Evolutionary conservation across 2,329 filamentous ascomycete species (phyloP), one percentile per base, ranked within the genome.

Genomic region (Lasiodiplodia theobromae): DNA sequence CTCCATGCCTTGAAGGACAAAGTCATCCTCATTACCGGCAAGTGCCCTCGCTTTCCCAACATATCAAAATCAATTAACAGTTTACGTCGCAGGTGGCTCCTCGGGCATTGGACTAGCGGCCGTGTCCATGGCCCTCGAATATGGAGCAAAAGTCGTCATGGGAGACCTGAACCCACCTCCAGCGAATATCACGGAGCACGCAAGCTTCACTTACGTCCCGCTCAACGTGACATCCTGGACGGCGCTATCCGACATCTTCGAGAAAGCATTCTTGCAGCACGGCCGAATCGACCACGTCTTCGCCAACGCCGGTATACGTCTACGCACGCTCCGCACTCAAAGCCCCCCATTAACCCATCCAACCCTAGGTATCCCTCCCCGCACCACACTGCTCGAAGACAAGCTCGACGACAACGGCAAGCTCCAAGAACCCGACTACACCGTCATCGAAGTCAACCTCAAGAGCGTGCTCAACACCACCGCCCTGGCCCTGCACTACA

Each of bases 71-170:
- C 2, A 34, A 31, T 4, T 12, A 10, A 31, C 5, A 28, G 1
- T 28, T 28, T 1, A 28, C 28, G 1, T 7, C 28, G 0, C 47
- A 84, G 87, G 87, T 60, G 86, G 86, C 68, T 86, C 86, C 0
- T 88, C 86, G 2, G 88, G 88, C 18, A 90, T 90, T 66, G 87
- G 88, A 38, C 82, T 88, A 16, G 85, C 85, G 66, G 88, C 87
- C 0, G 81, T 84, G 8, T 75, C 83, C 10, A 78, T 86, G 2
- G 82, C 89, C 16, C 78, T 89, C 8, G 77, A 82, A 0, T 75
- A 84, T 0, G 87, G 86, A 23, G 87, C 86, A 34, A 82, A 80
- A 18, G 87, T 90, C 21, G 81, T 88, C 69, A 84, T 82, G 31
- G 84, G 81, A 44, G 88, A 90, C 72, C 69, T 88, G 52, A 83